phyloP scores from a whole-genome alignment of 257 asterid genomes.

The Primulina tabacum region DNA sequence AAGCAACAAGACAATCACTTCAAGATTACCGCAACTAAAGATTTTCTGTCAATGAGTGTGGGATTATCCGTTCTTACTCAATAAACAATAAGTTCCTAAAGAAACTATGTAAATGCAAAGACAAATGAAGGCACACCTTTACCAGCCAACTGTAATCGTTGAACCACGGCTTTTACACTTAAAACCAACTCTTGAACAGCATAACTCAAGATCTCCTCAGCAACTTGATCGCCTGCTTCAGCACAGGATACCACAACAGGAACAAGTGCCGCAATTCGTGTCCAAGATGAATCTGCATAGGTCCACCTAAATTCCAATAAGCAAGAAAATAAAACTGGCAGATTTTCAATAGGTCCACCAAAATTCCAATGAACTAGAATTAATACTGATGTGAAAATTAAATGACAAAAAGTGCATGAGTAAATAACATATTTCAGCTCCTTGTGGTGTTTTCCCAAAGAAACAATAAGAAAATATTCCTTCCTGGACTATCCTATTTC shows the following conservation, averaged over 20 bases:
- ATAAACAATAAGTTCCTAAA: slow-evolving; percentile 2
- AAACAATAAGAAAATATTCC: neutral
- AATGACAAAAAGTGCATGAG: neutral
- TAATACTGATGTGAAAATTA: no score
- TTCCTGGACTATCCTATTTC: neutral
- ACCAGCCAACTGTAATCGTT: no score
- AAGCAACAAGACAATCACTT: neutral
- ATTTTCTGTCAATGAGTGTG: neutral
- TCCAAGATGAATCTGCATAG: slow-evolving; percentile 98
- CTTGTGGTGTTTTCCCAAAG: neutral
- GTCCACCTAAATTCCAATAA: slow-evolving; percentile 95
- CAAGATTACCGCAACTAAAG: slow-evolving; percentile 17
- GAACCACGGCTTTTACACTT: no score
- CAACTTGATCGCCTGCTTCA: no score
- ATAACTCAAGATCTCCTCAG: no score
- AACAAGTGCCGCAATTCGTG: slow-evolving; percentile 93
- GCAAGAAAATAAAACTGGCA: slow-evolving; percentile 35
- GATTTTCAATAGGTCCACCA: neutral
- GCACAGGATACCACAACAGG: no score
- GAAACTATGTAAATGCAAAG: neutral
- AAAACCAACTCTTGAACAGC: no score
- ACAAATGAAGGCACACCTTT: no score
- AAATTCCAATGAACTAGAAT: neutral
- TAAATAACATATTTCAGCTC: neutral
- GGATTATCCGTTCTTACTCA: neutral